Evolutionary conservation across 495 filamentous ascomycete species (phyloP).

Genomic region (Aspergillus nidulans): DNA sequence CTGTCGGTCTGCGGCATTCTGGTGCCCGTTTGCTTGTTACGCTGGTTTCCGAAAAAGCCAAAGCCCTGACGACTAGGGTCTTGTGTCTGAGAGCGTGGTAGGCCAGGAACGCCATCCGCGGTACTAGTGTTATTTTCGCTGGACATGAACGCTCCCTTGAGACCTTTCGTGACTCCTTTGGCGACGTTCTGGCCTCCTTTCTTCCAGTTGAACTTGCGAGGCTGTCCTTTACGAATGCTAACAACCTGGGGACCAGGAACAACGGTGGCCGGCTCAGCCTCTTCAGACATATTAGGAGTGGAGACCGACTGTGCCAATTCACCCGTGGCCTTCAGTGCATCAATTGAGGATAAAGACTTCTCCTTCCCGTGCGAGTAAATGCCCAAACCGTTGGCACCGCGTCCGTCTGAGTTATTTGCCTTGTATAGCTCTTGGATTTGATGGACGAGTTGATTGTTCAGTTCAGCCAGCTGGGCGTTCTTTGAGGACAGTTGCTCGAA

Average conservation of each 20-base stretch:
- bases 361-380: constrained; percentile 78
- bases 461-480: constrained; percentile 86
- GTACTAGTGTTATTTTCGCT: constrained; percentile 36
- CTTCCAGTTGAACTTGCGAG: constrained; percentile 98
- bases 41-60: constrained; percentile 65
- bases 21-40: constrained; percentile 40
- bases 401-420: constrained; percentile 59
- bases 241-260: constrained; percentile 81
- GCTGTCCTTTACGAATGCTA: constrained; percentile 85
- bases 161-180: constrained; percentile 88
- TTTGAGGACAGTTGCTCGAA: constrained; percentile 90
- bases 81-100: constrained; percentile 43
- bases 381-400: constrained; percentile 69
- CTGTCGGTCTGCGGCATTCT: constrained; percentile 54
- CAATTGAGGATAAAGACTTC: constrained; percentile 63
- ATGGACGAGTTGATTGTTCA: constrained; percentile 92
- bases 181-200: constrained; percentile 89
- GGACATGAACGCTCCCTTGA: constrained; percentile 73
- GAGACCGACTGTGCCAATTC: constrained; percentile 50
- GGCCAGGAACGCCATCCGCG: constrained; percentile 37
- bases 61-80: constrained; percentile 65
- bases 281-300: constrained; percentile 57
- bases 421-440: constrained; percentile 93
- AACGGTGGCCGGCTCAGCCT: constrained; percentile 62
- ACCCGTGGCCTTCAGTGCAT: constrained; percentile 46